Conservation (phyloP, 495 filamentous ascomycete genomes). For the Lasiosphaeria miniovina region DNA sequence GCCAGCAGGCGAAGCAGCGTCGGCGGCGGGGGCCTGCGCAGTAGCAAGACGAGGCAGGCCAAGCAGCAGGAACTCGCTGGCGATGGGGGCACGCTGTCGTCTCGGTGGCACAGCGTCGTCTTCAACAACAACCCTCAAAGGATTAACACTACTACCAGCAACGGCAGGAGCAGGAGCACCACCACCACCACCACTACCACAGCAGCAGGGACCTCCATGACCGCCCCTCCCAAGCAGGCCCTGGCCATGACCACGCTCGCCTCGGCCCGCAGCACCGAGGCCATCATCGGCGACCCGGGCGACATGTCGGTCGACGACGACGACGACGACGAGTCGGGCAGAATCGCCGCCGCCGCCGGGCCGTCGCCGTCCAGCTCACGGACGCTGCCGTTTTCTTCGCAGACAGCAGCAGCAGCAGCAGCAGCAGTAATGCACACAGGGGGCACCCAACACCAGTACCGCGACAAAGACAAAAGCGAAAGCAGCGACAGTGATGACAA, state of each 20-base stretch:
- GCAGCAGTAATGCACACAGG: background rate
- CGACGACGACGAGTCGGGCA: background rate
- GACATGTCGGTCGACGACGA: slow-evolving; percentile 20
- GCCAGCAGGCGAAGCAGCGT: background rate
- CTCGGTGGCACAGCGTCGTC: background rate
- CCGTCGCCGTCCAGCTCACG: slow-evolving; percentile 6
- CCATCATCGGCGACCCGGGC: slow-evolving; percentile 21
- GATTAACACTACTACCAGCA: background rate
- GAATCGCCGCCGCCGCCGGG: background rate
- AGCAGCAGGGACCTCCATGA: slow-evolving; percentile 6
- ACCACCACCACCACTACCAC: background rate
- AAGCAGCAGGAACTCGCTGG: too few relatives aligned
- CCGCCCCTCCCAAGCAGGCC: background rate
- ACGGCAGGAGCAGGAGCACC: too few relatives aligned
- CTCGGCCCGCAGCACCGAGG: slow-evolving; percentile 17
- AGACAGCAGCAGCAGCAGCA: background rate
- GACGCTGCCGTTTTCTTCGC: background rate
- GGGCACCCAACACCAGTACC: background rate
- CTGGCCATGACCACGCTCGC: slow-evolving; percentile 2
- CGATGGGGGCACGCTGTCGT: too few relatives aligned
- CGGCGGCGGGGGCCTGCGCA: background rate
- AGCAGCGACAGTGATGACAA: background rate
- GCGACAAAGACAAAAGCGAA: slow-evolving; percentile 5
- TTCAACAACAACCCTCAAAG: background rate
- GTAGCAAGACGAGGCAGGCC: too few relatives aligned